Evolutionary conservation across 129 eudicot genomes (phyloP), one percentile per base, ranked within the genome.

Genomic region (Escallonia herrerae): DNA sequence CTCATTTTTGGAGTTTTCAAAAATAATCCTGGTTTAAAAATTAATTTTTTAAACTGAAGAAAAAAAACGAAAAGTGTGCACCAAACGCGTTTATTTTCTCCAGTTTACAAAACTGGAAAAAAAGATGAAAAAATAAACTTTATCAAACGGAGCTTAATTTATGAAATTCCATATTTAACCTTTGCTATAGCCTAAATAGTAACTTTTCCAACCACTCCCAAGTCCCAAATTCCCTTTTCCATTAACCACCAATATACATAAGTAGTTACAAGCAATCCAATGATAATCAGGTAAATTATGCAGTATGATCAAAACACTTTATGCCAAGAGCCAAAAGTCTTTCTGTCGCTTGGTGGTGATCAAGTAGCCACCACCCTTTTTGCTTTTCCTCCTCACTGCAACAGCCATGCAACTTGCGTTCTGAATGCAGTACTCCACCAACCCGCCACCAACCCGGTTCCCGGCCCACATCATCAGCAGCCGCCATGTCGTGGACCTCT

Each of bases 251-350:
- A 33, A 43, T 58, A 9, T 58, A 58, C 40, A 10, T 39, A 15
- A 37, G 22, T 58, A 58, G 38, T 2, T 58, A 58, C 69, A 40
- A 5, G 6, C 15, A 45, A 9, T 65, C 46, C 13, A 14, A 13
- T 65, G 12, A 65, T 40, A 39, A 65, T 39, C 43, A 64, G 55
- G 68, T 49, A 65, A 58, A 58, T 22, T 22, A 22, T 40, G 37
- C 58, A 54, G 33, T 22, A 22, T 0, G 33, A 22, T 4, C 22
- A 54, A 58, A 48, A 15, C n/a, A 37, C 22, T 51, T 86, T 73
- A 91, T 53, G 97, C 97, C 81, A 91, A 81, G 48, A 91, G 94
- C 97, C 97, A 91, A 60, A 91, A 91, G 73, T 91, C 87, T 64
- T 87, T 91, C 43, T 91, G 97, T 15, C 94, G 81, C 58, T 87